Evolutionary conservation across 768 basidiomycete genomes (phyloP).

Genomic region (Russula brevipes): DNA sequence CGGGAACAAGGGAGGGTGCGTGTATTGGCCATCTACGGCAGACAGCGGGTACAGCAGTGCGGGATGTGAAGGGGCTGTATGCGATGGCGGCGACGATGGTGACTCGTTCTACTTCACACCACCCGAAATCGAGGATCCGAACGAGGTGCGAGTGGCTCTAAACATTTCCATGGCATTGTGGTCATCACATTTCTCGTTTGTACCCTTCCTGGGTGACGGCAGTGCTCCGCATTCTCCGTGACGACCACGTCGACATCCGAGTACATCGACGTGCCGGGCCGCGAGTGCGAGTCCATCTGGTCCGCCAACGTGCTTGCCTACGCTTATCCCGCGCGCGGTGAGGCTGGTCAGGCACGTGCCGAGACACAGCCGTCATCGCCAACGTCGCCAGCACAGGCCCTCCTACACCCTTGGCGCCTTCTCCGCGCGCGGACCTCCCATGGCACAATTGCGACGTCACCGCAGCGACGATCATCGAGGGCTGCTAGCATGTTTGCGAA

Average conservation of each 20-base stretch:
- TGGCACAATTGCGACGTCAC: conserved; percentile 7
- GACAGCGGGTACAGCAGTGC: conserved; percentile 9
- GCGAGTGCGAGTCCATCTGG: conserved; percentile 19
- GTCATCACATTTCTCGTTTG: background rate
- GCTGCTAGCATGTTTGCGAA: conserved; percentile 27
- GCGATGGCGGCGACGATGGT: conserved; percentile 7
- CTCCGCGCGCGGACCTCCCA: conserved; percentile 19
- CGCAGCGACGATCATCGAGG: conserved; percentile 25
- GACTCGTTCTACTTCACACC: conserved; percentile 18
- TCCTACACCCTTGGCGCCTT: conserved; percentile 14
- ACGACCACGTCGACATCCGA: conserved; percentile 36
- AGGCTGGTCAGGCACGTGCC: conserved; percentile 2
- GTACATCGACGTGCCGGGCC: conserved; percentile 32
- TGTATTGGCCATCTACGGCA: conserved; percentile 6
- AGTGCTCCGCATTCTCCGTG: conserved; percentile 35
- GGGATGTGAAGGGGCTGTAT: conserved; percentile 8
- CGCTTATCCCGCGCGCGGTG: conserved; percentile 8
- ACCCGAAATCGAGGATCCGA: conserved; percentile 17
- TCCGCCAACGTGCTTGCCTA: conserved; percentile 22
- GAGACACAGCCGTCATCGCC: conserved; percentile 14
- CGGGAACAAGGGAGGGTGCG: background rate
- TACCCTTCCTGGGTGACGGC: background rate
- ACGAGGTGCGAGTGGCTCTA: conserved; percentile 11
- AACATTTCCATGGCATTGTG: background rate
- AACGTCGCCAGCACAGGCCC: conserved; percentile 29